phyloP scores from a whole-genome alignment of 2,329 filamentous ascomycete genomes.

The Pleoardoris graminearum region DNA sequence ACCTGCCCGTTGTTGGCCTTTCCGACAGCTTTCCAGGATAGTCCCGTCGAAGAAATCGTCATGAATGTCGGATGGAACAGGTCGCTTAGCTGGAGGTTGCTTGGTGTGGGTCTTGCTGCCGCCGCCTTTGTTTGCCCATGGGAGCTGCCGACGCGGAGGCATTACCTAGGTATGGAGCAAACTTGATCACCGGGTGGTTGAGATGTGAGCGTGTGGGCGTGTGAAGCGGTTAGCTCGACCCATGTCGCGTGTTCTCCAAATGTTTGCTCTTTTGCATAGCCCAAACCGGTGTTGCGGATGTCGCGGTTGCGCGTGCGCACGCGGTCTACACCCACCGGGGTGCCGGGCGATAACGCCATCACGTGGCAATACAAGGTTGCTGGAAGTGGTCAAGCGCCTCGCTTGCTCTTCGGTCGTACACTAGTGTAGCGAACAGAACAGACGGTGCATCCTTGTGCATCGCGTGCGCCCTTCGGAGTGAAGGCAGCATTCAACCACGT shows the following conservation, averaged over 20 bases:
- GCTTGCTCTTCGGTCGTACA: too few relatives aligned
- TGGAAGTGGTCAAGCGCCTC: constrained; percentile 24
- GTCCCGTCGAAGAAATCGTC: constrained; percentile 35
- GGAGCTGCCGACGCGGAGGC: constrained; percentile 54
- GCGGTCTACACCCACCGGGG: not conserved
- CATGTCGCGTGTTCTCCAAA: not conserved
- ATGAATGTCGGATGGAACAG: constrained; percentile 21
- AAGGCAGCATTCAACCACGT: constrained; percentile 28
- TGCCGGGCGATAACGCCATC: constrained; percentile 24
- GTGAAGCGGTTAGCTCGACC: not conserved
- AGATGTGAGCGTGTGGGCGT: not conserved
- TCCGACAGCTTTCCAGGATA: constrained; percentile 21
- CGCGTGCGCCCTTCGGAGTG: constrained; percentile 27
- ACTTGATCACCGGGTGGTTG: not conserved
- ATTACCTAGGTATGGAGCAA: constrained; percentile 47
- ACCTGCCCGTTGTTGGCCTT: constrained; percentile 26
- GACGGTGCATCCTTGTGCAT: constrained; percentile 14
- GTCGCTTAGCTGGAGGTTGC: constrained; percentile 15
- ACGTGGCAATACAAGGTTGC: constrained; percentile 24
- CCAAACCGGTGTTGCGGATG: not conserved
- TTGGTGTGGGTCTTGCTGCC: constrained; percentile 25
- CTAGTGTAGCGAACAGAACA: constrained; percentile 7
- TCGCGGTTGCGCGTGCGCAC: not conserved
- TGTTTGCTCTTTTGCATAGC: not conserved
- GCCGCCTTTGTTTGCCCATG: constrained; percentile 52